Conservation (phyloP, 768 basidiomycete species). For the Tricholoma matsutake region DNA sequence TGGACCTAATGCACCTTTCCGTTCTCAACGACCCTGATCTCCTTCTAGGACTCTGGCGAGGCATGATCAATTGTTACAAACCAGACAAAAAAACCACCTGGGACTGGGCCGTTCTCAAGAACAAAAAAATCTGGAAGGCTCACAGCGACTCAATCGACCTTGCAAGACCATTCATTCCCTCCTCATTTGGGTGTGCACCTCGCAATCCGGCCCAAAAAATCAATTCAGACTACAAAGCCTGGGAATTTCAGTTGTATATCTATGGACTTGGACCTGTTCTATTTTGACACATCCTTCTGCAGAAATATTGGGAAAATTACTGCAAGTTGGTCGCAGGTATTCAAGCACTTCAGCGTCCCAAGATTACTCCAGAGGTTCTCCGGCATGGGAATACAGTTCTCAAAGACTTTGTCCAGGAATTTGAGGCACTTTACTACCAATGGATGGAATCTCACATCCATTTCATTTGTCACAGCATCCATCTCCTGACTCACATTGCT, state of each 20-base stretch:
- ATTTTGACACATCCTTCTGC: not conserved
- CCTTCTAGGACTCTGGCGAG: too few relatives aligned
- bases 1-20: conserved; percentile 44
- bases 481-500: conserved; percentile 1
- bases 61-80: conserved; percentile 24
- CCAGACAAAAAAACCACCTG: conserved; percentile 5
- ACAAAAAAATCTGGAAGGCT: conserved; percentile 8
- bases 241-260: too few relatives aligned
- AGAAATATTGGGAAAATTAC: not conserved
- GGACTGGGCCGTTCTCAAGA: conserved; percentile 7
- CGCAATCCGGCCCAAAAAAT: conserved; percentile 30
- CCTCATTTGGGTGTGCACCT: too few relatives aligned
- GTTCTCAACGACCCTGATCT: conserved; percentile 35
- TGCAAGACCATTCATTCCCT: conserved; percentile 8
- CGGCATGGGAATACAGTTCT: not conserved
- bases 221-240: too few relatives aligned
- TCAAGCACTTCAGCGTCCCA: not conserved
- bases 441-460: not conserved
- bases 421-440: not conserved
- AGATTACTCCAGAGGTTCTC: not conserved
- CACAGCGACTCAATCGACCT: conserved; percentile 11
- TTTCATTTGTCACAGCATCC: conserved; percentile 4
- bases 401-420: not conserved
- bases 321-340: not conserved
- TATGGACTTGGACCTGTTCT: too few relatives aligned